phyloP scores from a whole-genome alignment of 2,329 filamentous ascomycete species.

The Hypomyces perniciosus region DNA sequence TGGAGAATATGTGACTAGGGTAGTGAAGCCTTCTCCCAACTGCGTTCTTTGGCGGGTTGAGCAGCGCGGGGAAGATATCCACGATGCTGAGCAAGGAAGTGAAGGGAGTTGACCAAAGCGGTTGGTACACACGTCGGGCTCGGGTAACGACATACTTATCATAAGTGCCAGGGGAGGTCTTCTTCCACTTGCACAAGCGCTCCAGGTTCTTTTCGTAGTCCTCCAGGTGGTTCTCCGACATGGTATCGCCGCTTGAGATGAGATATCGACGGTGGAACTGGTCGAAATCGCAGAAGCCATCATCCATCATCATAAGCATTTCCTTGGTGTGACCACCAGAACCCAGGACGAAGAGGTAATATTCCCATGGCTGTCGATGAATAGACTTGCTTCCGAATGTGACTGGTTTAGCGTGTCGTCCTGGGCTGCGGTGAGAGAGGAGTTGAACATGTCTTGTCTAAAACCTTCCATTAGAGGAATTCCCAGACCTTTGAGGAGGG shows the following conservation, averaged over 20 bases:
- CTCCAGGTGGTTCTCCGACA: constrained; percentile 64
- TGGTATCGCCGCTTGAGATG: constrained; percentile 66
- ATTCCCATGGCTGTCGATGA: constrained; percentile 22
- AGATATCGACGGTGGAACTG: constrained; percentile 72
- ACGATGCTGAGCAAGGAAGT: constrained; percentile 61
- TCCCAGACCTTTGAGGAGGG: background rate
- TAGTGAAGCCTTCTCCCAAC: constrained; percentile 31
- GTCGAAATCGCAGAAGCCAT: constrained; percentile 45
- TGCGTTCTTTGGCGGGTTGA: constrained; percentile 23
- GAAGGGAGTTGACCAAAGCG: constrained; percentile 64
- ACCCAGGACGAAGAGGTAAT: constrained; percentile 77
- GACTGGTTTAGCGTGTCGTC: constrained; percentile 11
- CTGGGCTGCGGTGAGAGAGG: constrained; percentile 15
- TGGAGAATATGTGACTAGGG: constrained; percentile 75
- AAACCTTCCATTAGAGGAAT: background rate
- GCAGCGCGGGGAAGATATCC: constrained; percentile 54
- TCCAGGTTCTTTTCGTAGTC: constrained; percentile 34
- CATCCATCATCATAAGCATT: constrained; percentile 77
- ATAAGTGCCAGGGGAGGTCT: constrained; percentile 42
- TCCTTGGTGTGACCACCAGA: constrained; percentile 93
- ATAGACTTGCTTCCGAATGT: constrained; percentile 10
- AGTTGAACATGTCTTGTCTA: constrained; percentile 29
- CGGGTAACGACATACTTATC: constrained; percentile 65
- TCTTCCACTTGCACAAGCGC: constrained; percentile 15
- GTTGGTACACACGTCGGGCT: constrained; percentile 77